Evolutionary conservation across 306 rosid species (phyloP).

Genomic region (Vicia faba): DNA sequence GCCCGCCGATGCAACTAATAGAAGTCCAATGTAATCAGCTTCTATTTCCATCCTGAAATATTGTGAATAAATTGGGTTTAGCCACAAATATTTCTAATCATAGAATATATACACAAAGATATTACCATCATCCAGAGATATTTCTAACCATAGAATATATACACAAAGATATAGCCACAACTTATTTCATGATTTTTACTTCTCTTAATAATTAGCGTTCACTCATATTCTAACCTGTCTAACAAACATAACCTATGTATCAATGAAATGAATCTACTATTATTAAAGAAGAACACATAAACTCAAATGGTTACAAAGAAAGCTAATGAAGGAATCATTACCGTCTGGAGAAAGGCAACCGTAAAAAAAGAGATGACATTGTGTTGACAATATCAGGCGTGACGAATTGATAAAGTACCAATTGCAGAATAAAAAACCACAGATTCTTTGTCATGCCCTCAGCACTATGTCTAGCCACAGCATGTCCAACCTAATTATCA

Average conservation of each 20-base stretch:
- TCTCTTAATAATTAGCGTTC: neutral
- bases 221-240: neutral
- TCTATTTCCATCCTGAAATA: constrained; percentile 26
- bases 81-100: neutral
- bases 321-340: constrained; percentile 37
- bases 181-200: neutral
- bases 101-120: neutral
- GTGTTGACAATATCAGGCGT: constrained; percentile 74
- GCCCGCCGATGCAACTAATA: constrained; percentile 68
- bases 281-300: neutral
- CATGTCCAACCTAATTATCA: constrained; percentile 68
- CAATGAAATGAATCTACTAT: neutral
- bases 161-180: too few species aligned
- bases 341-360: constrained; percentile 86
- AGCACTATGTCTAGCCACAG: neutral
- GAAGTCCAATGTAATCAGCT: constrained; percentile 24
- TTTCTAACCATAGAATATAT: neutral
- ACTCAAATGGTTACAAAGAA: neutral
- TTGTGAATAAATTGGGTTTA: neutral
- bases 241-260: neutral
- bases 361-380: constrained; percentile 75
- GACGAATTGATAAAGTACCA: constrained; percentile 63
- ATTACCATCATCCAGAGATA: neutral
- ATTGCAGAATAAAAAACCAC: neutral
- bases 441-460: neutral